Conservation (phyloP, 1,284 basidiomycete genomes). For the Ceratobasidium sp. region DNA sequence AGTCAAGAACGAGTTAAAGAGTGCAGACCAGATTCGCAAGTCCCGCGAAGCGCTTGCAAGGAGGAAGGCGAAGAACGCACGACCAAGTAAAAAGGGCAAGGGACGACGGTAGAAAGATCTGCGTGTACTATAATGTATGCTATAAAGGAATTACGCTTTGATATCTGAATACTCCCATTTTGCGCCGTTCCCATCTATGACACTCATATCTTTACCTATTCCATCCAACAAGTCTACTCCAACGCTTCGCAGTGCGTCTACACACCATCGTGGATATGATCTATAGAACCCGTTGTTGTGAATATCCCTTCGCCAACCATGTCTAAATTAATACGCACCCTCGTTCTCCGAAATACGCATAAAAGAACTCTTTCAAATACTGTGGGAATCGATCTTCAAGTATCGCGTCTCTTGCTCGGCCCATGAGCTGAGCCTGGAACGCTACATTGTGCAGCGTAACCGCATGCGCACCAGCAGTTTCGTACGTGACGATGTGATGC, state of each 20-base stretch:
- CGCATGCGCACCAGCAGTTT: constrained; percentile 83
- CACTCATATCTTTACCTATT: constrained; percentile 56
- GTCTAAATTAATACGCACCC: constrained; percentile 43
- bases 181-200: constrained; percentile 70
- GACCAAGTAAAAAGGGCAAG: constrained; percentile 59
- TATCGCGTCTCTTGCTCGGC: constrained; percentile 79
- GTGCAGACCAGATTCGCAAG: constrained; percentile 85
- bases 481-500: constrained; percentile 76
- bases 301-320: not conserved
- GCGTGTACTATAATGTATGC: not conserved
- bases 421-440: constrained; percentile 86
- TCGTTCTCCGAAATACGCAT: constrained; percentile 69
- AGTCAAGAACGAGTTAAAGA: constrained; percentile 84
- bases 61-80: constrained; percentile 78
- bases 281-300: constrained; percentile 44
- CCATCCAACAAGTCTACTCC: constrained; percentile 77
- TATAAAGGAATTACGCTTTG: constrained; percentile 16
- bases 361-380: constrained; percentile 78
- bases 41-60: constrained; percentile 70
- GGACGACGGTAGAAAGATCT: constrained; percentile 43
- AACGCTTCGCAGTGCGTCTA: constrained; percentile 78
- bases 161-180: constrained; percentile 74
- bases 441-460: constrained; percentile 82
- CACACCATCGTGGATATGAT: constrained; percentile 82
- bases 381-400: constrained; percentile 77